Conservation (phyloP, 345 rosid species). For the Citrus reticulata region DNA sequence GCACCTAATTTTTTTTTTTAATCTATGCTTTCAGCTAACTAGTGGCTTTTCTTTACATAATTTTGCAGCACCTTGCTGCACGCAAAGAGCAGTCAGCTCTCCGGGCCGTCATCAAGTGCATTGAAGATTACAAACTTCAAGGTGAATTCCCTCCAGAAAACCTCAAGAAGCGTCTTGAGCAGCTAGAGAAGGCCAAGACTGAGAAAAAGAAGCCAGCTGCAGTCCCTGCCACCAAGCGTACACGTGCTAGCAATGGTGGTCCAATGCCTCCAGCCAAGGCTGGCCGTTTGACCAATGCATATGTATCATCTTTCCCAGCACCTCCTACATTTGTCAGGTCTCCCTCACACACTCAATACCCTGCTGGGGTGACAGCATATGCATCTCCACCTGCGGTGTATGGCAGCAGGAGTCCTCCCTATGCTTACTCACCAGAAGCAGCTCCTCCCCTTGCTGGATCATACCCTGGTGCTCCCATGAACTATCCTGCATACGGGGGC, state of each 20-base stretch:
- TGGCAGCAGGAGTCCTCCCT: slow-evolving; percentile 61
- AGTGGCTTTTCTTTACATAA: background rate
- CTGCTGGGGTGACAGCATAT: slow-evolving; percentile 54
- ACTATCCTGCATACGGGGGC: slow-evolving; percentile 55
- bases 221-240: slow-evolving; percentile 90
- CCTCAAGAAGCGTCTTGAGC: slow-evolving; percentile 95
- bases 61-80: slow-evolving; percentile 65
- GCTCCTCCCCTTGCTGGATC: slow-evolving; percentile 46
- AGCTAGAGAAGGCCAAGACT: slow-evolving; percentile 88
- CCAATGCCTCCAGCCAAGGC: slow-evolving; percentile 99
- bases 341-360: slow-evolving; percentile 76
- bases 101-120: slow-evolving; percentile 85
- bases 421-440: slow-evolving; percentile 64
- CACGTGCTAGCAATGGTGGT: slow-evolving; percentile 80
- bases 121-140: slow-evolving; percentile 94
- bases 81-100: slow-evolving; percentile 97
- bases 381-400: slow-evolving; percentile 64
- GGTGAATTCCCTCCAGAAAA: slow-evolving; percentile 83
- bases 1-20: background rate
- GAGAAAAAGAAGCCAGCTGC: slow-evolving; percentile 86
- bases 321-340: slow-evolving; percentile 77
- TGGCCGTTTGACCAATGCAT: slow-evolving; percentile 87
- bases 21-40: slow-evolving; percentile 4
- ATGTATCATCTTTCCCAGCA: slow-evolving; percentile 88
- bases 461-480: slow-evolving; percentile 58